A percentile compares a stretch with the other conserved stretches of the same genome.
phyloP scores from a whole-genome alignment of 2,329 filamentous ascomycete genomes.

The Verticillium albo-atrum region DNA sequence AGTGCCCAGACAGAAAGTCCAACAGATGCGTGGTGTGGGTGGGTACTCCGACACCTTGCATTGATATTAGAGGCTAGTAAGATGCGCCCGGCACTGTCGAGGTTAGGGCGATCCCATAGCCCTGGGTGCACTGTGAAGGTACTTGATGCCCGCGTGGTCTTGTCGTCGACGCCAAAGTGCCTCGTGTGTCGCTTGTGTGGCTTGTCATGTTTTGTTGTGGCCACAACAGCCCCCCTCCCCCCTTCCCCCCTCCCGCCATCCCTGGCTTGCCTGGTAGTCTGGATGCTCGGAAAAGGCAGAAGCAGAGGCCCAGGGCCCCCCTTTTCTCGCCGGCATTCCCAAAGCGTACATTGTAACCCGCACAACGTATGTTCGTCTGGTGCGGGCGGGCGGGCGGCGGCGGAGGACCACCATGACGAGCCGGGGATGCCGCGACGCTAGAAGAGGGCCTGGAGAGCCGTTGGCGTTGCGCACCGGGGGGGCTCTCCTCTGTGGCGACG shows the following conservation, averaged over 20 bases:
- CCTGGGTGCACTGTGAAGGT: conserved; percentile 11
- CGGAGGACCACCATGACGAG: background rate
- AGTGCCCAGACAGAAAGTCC: conserved; percentile 6
- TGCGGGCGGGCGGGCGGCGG: background rate
- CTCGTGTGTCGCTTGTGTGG: background rate
- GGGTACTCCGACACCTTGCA: background rate
- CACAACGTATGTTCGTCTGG: background rate
- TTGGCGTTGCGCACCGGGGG: background rate
- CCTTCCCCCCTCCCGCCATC: background rate
- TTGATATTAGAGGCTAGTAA: conserved; percentile 6
- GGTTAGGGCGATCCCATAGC: conserved; percentile 12
- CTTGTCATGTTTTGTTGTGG: background rate
- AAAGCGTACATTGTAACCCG: background rate
- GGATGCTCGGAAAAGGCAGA: background rate
- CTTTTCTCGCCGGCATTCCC: background rate
- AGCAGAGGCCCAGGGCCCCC: background rate
- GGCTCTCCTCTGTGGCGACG: background rate
- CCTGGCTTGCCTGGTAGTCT: background rate
- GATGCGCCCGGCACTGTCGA: conserved; percentile 13
- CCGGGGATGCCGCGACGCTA: background rate
- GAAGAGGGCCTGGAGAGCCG: background rate
- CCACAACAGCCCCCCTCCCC: background rate
- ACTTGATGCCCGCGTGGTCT: background rate
- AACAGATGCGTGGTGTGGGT: background rate
- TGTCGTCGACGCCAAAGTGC: background rate